Conservation (phyloP, 2,329 filamentous ascomycete genomes). For the Aspergillus ustus region DNA sequence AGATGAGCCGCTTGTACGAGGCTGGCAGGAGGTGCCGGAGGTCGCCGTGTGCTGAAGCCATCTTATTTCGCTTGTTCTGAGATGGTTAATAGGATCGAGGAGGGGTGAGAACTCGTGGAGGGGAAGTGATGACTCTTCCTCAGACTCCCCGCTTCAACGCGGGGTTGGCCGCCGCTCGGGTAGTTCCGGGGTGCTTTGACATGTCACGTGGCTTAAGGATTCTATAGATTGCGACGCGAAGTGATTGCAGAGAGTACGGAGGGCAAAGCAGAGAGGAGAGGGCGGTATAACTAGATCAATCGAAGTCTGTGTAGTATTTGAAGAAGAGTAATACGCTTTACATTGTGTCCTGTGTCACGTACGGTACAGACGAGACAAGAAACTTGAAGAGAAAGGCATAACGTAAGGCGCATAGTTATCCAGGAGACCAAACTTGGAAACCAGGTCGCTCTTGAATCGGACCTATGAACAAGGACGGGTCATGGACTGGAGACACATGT, state of each 20-base stretch:
- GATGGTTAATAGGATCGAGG: background rate
- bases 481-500: background rate
- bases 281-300: background rate
- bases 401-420: background rate
- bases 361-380: background rate
- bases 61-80: conserved; percentile 23
- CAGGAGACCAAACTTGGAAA: background rate
- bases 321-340: background rate
- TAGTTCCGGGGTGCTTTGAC: conserved; percentile 10
- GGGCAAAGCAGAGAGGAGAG: background rate
- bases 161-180: conserved; percentile 13
- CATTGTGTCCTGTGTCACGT: background rate
- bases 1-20: conserved; percentile 80
- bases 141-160: conserved; percentile 12
- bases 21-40: conserved; percentile 78
- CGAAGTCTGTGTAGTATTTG: background rate
- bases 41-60: conserved; percentile 63
- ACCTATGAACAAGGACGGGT: background rate
- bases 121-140: conserved; percentile 2
- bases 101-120: background rate
- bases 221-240: background rate
- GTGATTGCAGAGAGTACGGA: background rate
- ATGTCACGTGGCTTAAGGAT: conserved; percentile 11
- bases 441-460: background rate
- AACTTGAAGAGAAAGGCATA: background rate